Evolutionary conservation across 371 early-diverging fungal genomes (phyloP), one percentile per base, ranked within the genome.

Genomic region (Mortierella sp.): DNA sequence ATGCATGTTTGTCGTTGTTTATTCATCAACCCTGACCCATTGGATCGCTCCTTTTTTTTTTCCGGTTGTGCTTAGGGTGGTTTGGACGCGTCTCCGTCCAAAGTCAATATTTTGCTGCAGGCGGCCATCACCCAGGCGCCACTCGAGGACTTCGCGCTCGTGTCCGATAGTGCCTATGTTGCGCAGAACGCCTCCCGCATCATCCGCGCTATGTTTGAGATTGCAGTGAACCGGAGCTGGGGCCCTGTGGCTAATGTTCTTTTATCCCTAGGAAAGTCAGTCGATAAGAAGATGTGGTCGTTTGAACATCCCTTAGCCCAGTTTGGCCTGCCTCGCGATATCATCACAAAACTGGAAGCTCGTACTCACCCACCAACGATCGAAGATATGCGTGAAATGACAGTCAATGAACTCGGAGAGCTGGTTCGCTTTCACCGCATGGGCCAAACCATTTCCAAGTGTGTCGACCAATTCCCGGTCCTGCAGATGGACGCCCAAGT

Each of bases 171-270:
- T 43, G 92, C 91, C 0, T 98, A 96, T 71, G 94, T 99, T 8
- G 91, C 94, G 8, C 96, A 97, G 75, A 98, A 97, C 75, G 92
- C 95, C 0, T 91, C 91, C 0, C 92, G 99, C 64, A 93, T 99
- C 55, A 84, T 97, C n/a, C 90, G 98, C 19, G 97, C 98, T 2
- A 66, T 98, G 50, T 98, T 98, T 80, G 97, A 99, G 66, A 94
- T 98, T 60, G 94, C 95, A 0, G 62, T 97, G 17, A 92, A 93
- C 61, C 84, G 97, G 26, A 90, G 90, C 72, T 97, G 96, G 96
- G 72, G 95, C 0, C 93, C 94, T 2, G 90, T 91, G 0, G 91
- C 97, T 0, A 75, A 89, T 31, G 90, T 91, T 6, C 83, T 97
- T 31, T 85, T 97, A 19, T 87, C 91, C 5, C 81, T 99, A 55